Base-by-base conservation (phyloP, 768 basidiomycete genomes). In the Leccinum arenicola region DNA sequence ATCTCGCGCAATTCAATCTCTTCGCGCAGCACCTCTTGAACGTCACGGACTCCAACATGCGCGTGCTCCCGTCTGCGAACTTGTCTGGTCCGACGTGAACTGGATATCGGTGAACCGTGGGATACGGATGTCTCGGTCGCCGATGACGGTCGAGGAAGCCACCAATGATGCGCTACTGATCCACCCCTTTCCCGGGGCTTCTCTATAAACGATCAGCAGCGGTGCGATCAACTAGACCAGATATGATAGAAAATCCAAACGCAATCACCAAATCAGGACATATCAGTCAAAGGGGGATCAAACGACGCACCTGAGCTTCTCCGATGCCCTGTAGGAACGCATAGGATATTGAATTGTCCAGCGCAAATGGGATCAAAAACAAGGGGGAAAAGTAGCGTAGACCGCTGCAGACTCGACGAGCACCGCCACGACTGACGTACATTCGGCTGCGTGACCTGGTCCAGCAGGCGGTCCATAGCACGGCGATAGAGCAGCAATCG, bases 1-100 rank as follows among this genome's bases (percentile, higher is more conserved):
- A 47, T 3, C 50, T 38, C 54, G 51, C 38, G 19, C 60, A 61
- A 17, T 50, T 58, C 64, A 7, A 66, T 62, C 29, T 56, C 58
- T 58, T 94, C 29, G 84, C 90, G 27, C 84, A 86, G 0, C 76
- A 95, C 6, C 84, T 90, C 68, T 75, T 95, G 6, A 90, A 97
- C 73, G 1, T 33, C 15, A 31, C 10, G 1, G 59, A 58, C 4
- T 69, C 61, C n/a, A 49, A 15, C 19, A 59, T 57, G 7, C 52
- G 56, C 27, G 9, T 23, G 6, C 59, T 2, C 6, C 31, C 5
- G 51, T 15, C 4, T 51, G 53, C 3, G 63, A 52, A 45, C 48
- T 40, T 6, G 63, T 54, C 17, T 53, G n/a, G 12, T 55, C 63
- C 6, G 69, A 65, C 2, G 52, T 61, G 10, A 71, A 71, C 6